Percentiles rank a stretch among this genome's conserved stretches.
Evolutionary conservation across 1,284 basidiomycete genomes (phyloP).

Genomic region (Pyrrhoderma lamaoense): DNA sequence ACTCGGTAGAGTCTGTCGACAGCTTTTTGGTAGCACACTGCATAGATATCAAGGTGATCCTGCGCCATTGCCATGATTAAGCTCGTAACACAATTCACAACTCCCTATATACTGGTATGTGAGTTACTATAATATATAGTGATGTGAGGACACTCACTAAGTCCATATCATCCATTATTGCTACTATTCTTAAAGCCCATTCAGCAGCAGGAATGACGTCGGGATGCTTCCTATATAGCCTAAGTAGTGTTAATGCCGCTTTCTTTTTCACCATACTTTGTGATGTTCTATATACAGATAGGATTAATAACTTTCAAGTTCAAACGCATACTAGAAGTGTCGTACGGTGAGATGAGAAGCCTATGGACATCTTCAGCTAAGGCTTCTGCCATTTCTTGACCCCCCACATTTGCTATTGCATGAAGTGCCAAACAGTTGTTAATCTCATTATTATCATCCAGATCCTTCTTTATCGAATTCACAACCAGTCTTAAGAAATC

Average conservation of each 20-base stretch:
- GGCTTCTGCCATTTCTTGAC: conserved; percentile 97
- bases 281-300: conserved; percentile 63
- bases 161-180: conserved; percentile 91
- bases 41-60: conserved; percentile 85
- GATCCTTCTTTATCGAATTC: conserved; percentile 96
- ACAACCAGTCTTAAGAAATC: conserved; percentile 94
- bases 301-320: too few species aligned
- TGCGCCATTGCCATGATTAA: conserved; percentile 94
- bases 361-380: conserved; percentile 91
- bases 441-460: conserved; percentile 92
- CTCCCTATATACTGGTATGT: conserved; percentile 51
- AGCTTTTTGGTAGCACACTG: conserved; percentile 90
- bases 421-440: conserved; percentile 96
- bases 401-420: conserved; percentile 97
- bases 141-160: conserved; percentile 41
- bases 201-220: conserved; percentile 89
- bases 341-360: conserved; percentile 91
- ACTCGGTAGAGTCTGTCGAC: conserved; percentile 86
- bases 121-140: background rate
- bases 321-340: too few species aligned
- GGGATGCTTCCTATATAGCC: conserved; percentile 94
- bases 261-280: conserved; percentile 97
- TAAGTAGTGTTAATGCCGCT: conserved; percentile 87
- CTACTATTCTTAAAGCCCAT: conserved; percentile 92
- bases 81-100: conserved; percentile 90